These are phyloP conservation scores for Cadophora malorum DNA, from an alignment of 2,329 filamentous ascomycete species.

Conservation along the genomic window DNA sequence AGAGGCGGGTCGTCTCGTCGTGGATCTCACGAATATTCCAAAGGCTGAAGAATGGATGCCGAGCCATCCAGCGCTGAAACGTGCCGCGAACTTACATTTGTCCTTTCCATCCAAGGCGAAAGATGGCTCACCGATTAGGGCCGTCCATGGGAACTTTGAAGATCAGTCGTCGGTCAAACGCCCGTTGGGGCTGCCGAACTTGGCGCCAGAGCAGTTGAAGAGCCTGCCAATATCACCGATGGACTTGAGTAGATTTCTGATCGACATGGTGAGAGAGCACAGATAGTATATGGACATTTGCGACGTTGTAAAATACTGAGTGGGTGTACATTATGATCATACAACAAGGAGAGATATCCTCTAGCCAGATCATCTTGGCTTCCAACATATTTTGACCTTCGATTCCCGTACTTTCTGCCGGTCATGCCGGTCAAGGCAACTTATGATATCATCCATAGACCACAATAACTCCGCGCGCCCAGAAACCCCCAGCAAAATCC, in stretches of 20 bases:
- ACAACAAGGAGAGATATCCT: not conserved
- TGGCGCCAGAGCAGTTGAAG: conserved; percentile 29
- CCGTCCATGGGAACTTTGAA: not conserved
- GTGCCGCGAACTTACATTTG: not conserved
- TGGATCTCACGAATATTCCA: conserved; percentile 50
- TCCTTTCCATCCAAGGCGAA: not conserved
- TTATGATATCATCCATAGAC: not conserved
- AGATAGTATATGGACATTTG: not conserved
- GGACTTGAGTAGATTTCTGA: conserved; percentile 30
- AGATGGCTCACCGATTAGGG: not conserved
- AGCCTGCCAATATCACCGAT: conserved; percentile 29
- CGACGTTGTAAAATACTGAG: conserved; percentile 3
- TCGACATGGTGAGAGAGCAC: conserved; percentile 24
- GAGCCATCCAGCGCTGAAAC: not conserved
- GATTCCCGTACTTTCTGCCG: not conserved
- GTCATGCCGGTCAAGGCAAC: not conserved
- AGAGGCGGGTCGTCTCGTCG: conserved; percentile 60
- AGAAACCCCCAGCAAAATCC: not conserved
- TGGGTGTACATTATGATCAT: conserved; percentile 12
- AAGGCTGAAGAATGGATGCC: conserved; percentile 27
- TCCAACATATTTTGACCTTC: not conserved
- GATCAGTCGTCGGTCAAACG: conserved; percentile 3
- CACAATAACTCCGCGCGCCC: not conserved
- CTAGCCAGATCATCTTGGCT: not conserved
- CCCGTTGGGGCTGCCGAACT: not conserved